These are phyloP conservation scores for Toxicodendron radicans DNA, from an alignment of 345 rosid genomes.

Conservation along the genomic window DNA sequence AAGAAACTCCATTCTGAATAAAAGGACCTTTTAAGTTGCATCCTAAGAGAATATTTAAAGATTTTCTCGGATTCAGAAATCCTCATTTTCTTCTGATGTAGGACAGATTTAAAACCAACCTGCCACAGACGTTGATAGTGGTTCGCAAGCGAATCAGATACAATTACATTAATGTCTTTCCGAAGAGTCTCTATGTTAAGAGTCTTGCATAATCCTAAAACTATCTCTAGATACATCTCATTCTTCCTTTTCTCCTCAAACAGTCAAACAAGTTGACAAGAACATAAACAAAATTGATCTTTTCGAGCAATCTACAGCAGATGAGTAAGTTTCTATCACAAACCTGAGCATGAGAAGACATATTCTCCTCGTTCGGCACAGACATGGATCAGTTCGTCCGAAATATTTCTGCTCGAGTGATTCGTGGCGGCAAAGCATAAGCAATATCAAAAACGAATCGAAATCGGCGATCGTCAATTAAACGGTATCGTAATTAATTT, in stretches of 20 bases:
- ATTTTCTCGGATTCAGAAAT: too few species aligned
- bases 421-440: neutral
- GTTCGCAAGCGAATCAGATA: too few species aligned
- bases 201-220: too few species aligned
- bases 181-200: too few species aligned
- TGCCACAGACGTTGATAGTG: too few species aligned
- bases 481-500: neutral
- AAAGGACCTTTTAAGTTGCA: too few species aligned
- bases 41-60: too few species aligned
- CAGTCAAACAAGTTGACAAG: neutral
- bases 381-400: slow-evolving; percentile 41
- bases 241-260: neutral
- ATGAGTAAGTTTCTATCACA: neutral
- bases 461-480: neutral
- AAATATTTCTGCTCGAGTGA: neutral
- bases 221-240: neutral
- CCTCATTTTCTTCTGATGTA: too few species aligned
- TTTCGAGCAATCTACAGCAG: neutral
- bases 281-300: neutral
- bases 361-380: slow-evolving; percentile 45
- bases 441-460: too few species aligned
- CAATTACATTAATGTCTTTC: too few species aligned
- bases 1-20: too few species aligned
- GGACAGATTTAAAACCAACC: too few species aligned
- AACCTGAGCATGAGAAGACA: slow-evolving; percentile 53